These are phyloP conservation scores for Cyclotella kingstonii DNA, from an alignment of 108 stramenopile species.

Conservation along the genomic window DNA sequence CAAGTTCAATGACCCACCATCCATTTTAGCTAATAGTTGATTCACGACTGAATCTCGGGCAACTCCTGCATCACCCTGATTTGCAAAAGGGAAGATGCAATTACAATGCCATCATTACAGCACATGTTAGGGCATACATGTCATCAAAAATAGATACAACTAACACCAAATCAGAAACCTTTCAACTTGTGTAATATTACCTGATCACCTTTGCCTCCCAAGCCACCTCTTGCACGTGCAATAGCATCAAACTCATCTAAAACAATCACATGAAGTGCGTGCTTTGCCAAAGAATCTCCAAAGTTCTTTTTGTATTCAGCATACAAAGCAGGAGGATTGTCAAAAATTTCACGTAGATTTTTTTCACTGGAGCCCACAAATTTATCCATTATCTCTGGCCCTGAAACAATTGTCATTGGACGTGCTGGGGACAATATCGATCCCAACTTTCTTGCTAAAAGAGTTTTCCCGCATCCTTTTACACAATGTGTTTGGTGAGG, in stretches of 20 bases:
- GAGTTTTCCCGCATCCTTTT: conserved; percentile 74
- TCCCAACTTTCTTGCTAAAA: conserved; percentile 71
- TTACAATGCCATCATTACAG: too few relatives aligned
- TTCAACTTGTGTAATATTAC: too few relatives aligned
- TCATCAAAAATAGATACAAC: too few relatives aligned
- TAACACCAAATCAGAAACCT: too few relatives aligned
- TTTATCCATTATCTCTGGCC: conserved; percentile 89
- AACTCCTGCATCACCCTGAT: conserved; percentile 90
- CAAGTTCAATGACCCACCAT: conserved; percentile 47
- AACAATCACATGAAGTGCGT: conserved; percentile 72
- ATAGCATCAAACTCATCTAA: conserved; percentile 97
- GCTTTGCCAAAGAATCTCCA: conserved; percentile 52
- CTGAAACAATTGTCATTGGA: conserved; percentile 79
- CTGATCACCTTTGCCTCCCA: conserved; percentile 59
- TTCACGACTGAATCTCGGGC: conserved; percentile 76
- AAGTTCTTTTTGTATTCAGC: conserved; percentile 60
- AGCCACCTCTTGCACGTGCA: conserved; percentile 73
- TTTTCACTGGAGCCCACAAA: conserved; percentile 86
- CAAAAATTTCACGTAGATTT: conserved; percentile 80
- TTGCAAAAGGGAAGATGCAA: too few relatives aligned
- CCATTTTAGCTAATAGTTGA: conserved; percentile 91
- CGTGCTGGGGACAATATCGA: conserved; percentile 71
- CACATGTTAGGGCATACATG: too few relatives aligned
- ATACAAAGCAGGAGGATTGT: conserved; percentile 77
- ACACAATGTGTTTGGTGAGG: too few relatives aligned